Conservation (phyloP, 2,329 filamentous ascomycete species). For the Coleophoma cylindrospora region DNA sequence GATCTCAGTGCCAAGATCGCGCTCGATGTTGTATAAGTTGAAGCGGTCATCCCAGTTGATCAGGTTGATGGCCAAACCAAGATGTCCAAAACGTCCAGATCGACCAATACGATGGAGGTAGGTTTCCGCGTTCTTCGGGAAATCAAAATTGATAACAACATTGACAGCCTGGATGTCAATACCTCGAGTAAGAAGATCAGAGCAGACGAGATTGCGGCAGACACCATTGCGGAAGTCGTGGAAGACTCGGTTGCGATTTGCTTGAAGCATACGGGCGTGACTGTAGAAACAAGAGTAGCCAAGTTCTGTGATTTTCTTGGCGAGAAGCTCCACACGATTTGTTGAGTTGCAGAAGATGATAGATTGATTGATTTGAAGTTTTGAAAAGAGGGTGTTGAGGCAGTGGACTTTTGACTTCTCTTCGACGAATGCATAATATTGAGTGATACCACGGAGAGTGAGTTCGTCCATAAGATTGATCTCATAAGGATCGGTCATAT, state of each 20-base stretch:
- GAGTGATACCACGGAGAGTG: constrained; percentile 94
- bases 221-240: constrained; percentile 98
- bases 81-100: constrained; percentile 92
- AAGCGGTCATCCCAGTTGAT: constrained; percentile 99
- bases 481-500: constrained; percentile 94
- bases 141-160: constrained; percentile 99
- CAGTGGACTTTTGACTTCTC: constrained; percentile 99
- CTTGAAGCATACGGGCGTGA: constrained; percentile 95
- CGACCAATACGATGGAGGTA: constrained; percentile 98
- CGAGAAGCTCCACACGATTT: constrained; percentile 92
- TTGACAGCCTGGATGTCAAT: constrained; percentile 99
- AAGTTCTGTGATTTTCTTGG: constrained; percentile 98
- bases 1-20: constrained; percentile 95
- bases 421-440: constrained; percentile 99
- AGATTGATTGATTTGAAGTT: constrained; percentile 98
- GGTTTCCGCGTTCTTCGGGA: constrained; percentile 98
- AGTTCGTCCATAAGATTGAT: constrained; percentile 99
- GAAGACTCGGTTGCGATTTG: constrained; percentile 95
- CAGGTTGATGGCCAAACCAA: constrained; percentile 95
- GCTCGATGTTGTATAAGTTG: constrained; percentile 98
- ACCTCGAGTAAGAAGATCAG: constrained; percentile 93
- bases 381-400: constrained; percentile 96
- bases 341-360: constrained; percentile 99
- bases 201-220: constrained; percentile 96
- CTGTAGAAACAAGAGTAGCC: constrained; percentile 99